phyloP scores from a whole-genome alignment of 768 basidiomycete species.

The Mycena pura region DNA sequence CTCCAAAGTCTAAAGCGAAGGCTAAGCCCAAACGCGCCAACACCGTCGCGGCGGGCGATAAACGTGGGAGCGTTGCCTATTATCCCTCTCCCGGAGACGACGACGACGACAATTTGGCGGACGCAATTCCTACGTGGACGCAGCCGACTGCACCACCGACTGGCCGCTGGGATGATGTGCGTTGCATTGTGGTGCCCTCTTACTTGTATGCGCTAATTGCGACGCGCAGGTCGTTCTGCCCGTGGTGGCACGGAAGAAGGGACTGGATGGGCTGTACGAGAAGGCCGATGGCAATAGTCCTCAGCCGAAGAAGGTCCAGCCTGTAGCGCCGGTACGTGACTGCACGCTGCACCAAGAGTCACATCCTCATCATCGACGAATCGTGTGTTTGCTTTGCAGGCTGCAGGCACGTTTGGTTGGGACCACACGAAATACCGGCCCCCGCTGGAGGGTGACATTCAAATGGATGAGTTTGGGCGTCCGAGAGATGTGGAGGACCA shows the following conservation, averaged over 20 bases:
- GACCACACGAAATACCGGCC: conserved; percentile 75
- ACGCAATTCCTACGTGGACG: conserved; percentile 87
- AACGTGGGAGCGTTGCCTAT: conserved; percentile 64
- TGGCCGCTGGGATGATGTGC: conserved; percentile 87
- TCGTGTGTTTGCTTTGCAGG: conserved; percentile 45
- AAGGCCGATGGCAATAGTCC: conserved; percentile 75
- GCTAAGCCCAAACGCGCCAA: conserved; percentile 46
- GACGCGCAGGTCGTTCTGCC: conserved; percentile 75
- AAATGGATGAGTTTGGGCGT: conserved; percentile 73
- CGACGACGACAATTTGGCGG: conserved; percentile 59
- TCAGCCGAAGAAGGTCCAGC: conserved; percentile 50
- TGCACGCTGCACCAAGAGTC: not conserved
- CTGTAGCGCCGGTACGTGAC: conserved; percentile 64
- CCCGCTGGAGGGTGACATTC: conserved; percentile 53
- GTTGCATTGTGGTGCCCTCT: conserved; percentile 30
- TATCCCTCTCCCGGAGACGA: conserved; percentile 69
- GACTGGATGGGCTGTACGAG: conserved; percentile 73
- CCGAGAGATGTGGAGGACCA: conserved; percentile 32
- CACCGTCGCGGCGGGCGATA: conserved; percentile 45
- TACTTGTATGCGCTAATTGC: conserved; percentile 13
- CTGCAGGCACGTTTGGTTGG: conserved; percentile 84
- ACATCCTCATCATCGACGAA: not conserved
- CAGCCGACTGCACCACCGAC: conserved; percentile 64
- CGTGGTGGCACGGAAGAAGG: conserved; percentile 84
- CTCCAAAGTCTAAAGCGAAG: conserved; percentile 44